A percentile compares a stretch with the other conserved stretches of the same genome.
Evolutionary conservation across 345 rosid species (phyloP).

Genomic region (Sisymbrium altissimum): DNA sequence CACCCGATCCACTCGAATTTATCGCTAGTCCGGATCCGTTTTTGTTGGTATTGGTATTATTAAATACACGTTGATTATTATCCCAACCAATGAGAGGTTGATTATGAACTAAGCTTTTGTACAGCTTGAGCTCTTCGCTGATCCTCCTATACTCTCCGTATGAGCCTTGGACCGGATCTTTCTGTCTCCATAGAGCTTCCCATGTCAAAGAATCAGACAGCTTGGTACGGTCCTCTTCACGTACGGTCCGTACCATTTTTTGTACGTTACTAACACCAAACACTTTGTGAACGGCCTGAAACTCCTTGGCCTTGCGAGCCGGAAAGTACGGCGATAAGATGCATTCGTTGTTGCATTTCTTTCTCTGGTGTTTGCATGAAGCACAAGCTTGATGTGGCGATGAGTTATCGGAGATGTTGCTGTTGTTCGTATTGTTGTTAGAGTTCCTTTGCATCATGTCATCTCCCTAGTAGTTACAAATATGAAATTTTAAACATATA

Average conservation of each 20-base stretch:
- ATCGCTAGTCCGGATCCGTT: constrained; percentile 23
- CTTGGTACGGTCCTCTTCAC: constrained; percentile 43
- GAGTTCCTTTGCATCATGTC: constrained; percentile 31
- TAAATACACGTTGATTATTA: constrained; percentile 12
- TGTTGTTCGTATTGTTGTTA: neutral
- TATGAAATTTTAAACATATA: neutral
- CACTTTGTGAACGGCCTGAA: constrained; percentile 40
- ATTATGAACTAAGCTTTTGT: constrained; percentile 34
- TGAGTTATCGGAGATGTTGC: constrained; percentile 7
- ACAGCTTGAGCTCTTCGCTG: constrained; percentile 50
- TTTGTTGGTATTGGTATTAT: constrained; percentile 19
- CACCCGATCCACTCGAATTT: constrained; percentile 19
- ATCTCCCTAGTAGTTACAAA: constrained; percentile 7
- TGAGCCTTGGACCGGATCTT: constrained; percentile 58
- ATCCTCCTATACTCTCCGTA: constrained; percentile 57
- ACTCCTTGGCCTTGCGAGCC: constrained; percentile 30
- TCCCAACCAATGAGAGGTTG: constrained; percentile 29
- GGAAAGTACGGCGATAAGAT: constrained; percentile 36
- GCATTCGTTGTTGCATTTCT: constrained; percentile 39
- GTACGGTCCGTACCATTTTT: constrained; percentile 48
- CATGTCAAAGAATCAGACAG: constrained; percentile 66
- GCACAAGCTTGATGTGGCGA: constrained; percentile 40
- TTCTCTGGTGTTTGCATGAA: constrained; percentile 41
- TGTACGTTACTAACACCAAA: constrained; percentile 42
- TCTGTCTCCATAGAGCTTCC: constrained; percentile 73